Evolutionary conservation across 23 red algal genomes (phyloP), one percentile per base, ranked within the genome.

Genomic region (Gracilaria domingensis): DNA sequence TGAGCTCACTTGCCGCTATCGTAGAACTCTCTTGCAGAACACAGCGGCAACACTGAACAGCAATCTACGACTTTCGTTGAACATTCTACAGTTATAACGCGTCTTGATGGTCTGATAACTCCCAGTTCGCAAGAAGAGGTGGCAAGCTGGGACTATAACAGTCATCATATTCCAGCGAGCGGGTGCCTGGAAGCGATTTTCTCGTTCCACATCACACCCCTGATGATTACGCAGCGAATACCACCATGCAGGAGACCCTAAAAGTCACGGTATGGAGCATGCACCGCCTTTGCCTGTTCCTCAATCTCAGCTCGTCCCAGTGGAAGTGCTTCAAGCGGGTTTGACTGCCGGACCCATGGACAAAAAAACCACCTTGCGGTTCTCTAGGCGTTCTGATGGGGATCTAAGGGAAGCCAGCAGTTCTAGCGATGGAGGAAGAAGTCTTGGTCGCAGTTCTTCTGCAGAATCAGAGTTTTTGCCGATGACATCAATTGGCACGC

Each of bases 201-300:
- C 16, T 57, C 38, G n/a, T 28, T 90, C 23, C 66, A 90, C 30
- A 45, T 80, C 45, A 62, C 87, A 24, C 70, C n/a, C n/a, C 87
- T 21, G 87, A 90, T 51, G 87, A 90, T 58, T 90, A 81, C 61
- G 87, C 87, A 30, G 84, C 84, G 2, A 87, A 21, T 87, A 87
- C 45, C 62, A 64, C 37, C 38, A 42, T 12, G 42, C 40, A 18
- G 72, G 50, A 14, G 72, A 17, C 7, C 72, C 72, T 25, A 77
- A 77, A 33, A 23, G 72, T 11, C 72, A 26, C 28, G 23, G 39
- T 30, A 42, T 51, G 23, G 72, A 77, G 45, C 72, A 77, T 77
- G 72, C 72, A 25, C 72, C 72, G 34, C 40, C 72, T 25, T 13
- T 77, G 38, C 32, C 72, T 28, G 72, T 50, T 77, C 72, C 72